A percentile compares a stretch with the other conserved stretches of the same genome.
These are phyloP conservation scores for Globisporangium heterothallicum DNA, from an alignment of 352 stramenopile species.

Conservation along the genomic window DNA sequence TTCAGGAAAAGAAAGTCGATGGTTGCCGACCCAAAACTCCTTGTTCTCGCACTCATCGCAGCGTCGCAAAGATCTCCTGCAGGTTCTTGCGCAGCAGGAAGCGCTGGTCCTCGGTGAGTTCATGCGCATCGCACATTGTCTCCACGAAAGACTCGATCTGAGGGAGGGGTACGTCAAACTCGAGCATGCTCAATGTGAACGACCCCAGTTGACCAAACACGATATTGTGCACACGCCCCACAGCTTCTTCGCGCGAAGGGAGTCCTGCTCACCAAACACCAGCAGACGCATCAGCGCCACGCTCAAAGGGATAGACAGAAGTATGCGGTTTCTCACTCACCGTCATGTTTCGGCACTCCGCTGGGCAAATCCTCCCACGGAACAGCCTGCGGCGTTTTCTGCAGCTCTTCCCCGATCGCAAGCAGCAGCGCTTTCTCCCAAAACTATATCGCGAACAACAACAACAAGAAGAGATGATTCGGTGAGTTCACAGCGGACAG, in stretches of 20 bases:
- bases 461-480: not conserved
- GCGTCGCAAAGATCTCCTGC: conserved; percentile 62
- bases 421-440: conserved; percentile 84
- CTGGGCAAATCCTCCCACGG: conserved; percentile 78
- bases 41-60: conserved; percentile 20
- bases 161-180: conserved; percentile 72
- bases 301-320: not conserved
- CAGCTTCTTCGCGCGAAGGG: conserved; percentile 70
- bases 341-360: conserved; percentile 37
- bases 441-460: conserved; percentile 31
- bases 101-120: conserved; percentile 81
- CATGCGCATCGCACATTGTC: conserved; percentile 83
- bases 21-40: no score
- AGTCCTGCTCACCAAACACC: conserved; percentile 21
- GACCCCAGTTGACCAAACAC: conserved; percentile 82
- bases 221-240: conserved; percentile 83
- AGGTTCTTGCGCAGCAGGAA: conserved; percentile 78
- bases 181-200: conserved; percentile 85
- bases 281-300: not conserved
- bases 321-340: conserved; percentile 13
- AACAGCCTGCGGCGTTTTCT: conserved; percentile 66
- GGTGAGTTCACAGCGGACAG: not conserved
- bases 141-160: conserved; percentile 86
- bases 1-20: no score
- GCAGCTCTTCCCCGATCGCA: conserved; percentile 76